A percentile compares a stretch with the other conserved stretches of the same genome.
Evolutionary conservation across 306 rosid species (phyloP).

Genomic region (Phaseolus lunatus): DNA sequence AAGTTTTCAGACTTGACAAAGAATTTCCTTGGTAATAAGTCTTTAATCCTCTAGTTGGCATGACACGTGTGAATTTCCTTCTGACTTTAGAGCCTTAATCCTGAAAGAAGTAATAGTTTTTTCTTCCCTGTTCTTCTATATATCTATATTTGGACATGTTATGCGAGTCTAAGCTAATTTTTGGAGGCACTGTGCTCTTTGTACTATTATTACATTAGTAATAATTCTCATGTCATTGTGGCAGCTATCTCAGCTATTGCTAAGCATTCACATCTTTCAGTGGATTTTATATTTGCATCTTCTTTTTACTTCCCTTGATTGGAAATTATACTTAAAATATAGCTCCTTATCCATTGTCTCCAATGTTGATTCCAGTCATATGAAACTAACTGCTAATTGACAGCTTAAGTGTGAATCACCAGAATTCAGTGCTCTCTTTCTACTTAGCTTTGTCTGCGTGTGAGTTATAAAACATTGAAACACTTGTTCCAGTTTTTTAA

Average conservation of each 20-base stretch:
- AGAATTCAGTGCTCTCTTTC: conserved; percentile 3
- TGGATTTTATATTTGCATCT: not conserved
- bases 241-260: not conserved
- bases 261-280: not conserved
- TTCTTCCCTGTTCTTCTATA: not conserved
- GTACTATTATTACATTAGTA: not conserved
- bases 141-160: conserved; percentile 1
- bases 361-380: not conserved
- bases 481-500: not conserved
- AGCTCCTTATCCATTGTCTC: conserved; percentile 10
- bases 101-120: not conserved
- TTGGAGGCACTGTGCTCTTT: conserved; percentile 1
- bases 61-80: not conserved
- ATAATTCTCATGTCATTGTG: not conserved
- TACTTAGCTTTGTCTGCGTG: not conserved
- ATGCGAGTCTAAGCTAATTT: not conserved
- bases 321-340: not conserved
- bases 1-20: conserved; percentile 77
- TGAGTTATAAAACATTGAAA: not conserved
- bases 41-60: not conserved
- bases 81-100: not conserved
- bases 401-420: not conserved
- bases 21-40: conserved; percentile 77
- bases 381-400: conserved; percentile 3
- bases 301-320: not conserved